Base-by-base conservation (phyloP, 768 basidiomycete genomes). In the Amanita muscaria region DNA sequence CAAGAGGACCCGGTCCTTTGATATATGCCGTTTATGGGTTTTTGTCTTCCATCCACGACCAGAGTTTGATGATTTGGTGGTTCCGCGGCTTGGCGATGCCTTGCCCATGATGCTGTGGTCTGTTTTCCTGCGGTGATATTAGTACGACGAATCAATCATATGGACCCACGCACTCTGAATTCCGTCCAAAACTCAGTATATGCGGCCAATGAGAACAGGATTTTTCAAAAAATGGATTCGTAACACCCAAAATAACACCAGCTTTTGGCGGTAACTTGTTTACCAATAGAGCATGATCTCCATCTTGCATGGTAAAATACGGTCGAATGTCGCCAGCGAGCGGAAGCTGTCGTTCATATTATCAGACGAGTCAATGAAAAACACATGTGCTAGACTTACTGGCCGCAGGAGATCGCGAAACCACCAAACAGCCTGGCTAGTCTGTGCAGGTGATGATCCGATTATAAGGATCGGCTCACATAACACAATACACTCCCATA, bases 251-350 rank as follows among this genome's bases (percentile, higher is more conserved):
- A 4, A 94, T 52, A 3, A 88, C 60, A 1, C 89, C 90, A 1
- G 80, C 62, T 59, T 80, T 79, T 1, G 88, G 89, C n/a, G 80
- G 76, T 23, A 86, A 76, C 49, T 81, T 80, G 58, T 89, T 91
- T 33, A 96, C 81, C 10, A 99, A 61, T 2, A 72, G 56, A 3
- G 72, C 53, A 50, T 84, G 80, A 48, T 96, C 92, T n/a, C 74
- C 74, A 55, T 97, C 94, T 59, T 97, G 94, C 54, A 99, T 91
- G 12, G 94, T 96, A 52, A 97, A 87, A 61, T 94, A 99, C 0
- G 94, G 94, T 7, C 94, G 76, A 54, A 89, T 78, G 56, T 99
- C 93, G 1, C 78, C 79, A 0, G 83, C 77, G 6, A 88, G 69
- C 3, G 91, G 89, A 23, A 94, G 80, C 89, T 91, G 33, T 29